Evolutionary conservation across 176 grass and related monocot genomes (phyloP), one percentile per base, ranked within the genome.

Genomic region (Puya raimondii): DNA sequence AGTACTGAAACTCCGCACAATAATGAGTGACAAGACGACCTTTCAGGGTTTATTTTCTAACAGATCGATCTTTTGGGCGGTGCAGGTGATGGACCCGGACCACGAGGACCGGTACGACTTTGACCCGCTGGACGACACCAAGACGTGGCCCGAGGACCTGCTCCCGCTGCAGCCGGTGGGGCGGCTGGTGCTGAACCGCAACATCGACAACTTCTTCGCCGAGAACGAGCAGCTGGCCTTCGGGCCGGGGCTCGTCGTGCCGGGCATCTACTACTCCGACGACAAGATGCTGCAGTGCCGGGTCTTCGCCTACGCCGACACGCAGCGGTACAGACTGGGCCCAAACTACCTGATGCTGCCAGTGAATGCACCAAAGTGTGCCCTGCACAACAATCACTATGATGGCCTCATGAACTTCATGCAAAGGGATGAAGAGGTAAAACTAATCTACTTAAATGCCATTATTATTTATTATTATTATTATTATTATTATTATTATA

Each of bases 281-380:
- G 91, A 96, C 75, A 96, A 96, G 78, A 96, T 96, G 91, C 91
- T 96, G 12, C 91, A 96, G 78, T 96, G 91, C 77, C 52, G 91
- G 52, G 80, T 91, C 61, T 96, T 96, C 81, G 91, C 91, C 11
- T 96, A 96, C 50, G 91, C 71, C 12, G 91, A 96, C 88, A 96
- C 91, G 4, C 91, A 96, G 82, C 68, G 91, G 0, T 96, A 96
- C 85, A 50, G 91, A 15, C 83, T 96, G 0, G 91, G 91, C 0
- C 91, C 91, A 0, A 96, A 96, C 80, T 96, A 96, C 88, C 80
- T 96, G 50, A 91, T 81, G 91, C 84, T 96, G 12, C 91, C 88
- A 0, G 91, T 96, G 9, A 96, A 96, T 79, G 91, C 91, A 8
- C 88, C 91, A 1, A 74, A 79, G 16, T 91, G 88, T 65, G 85